Conservation (phyloP, 805 yeast species). For the Candida krabiensis region DNA sequence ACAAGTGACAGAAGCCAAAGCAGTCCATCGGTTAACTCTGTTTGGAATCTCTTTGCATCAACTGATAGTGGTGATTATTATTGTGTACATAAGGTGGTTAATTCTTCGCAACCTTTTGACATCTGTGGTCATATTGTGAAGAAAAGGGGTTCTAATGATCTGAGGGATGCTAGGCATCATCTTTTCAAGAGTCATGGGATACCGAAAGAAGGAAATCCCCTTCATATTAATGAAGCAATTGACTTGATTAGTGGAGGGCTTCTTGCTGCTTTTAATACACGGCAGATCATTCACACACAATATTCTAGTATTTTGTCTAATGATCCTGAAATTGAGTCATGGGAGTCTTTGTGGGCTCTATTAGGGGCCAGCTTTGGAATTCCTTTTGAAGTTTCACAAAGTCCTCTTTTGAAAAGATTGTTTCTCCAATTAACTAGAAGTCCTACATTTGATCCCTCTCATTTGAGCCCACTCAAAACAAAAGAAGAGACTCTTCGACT, state of each 20-base stretch:
- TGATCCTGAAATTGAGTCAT: neutral
- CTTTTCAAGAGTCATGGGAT: neutral
- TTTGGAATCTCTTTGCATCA: neutral
- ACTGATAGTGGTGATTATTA: neutral
- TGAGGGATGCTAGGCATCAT: neutral
- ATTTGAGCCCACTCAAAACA: neutral
- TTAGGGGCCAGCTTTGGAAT: neutral
- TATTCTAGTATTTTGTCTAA: neutral
- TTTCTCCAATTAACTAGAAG: neutral
- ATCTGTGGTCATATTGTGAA: neutral
- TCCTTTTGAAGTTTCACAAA: neutral
- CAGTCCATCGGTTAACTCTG: neutral
- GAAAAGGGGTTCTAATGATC: neutral
- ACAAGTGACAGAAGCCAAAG: neutral
- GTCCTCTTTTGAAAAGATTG: neutral
- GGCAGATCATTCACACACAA: neutral
- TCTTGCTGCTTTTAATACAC: neutral
- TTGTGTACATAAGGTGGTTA: neutral
- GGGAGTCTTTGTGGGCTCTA: neutral
- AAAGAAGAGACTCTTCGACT: neutral
- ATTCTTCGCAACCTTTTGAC: neutral
- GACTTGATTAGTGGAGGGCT: neutral
- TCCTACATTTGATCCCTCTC: neutral
- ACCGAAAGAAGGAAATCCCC: neutral
- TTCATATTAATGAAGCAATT: neutral